Percentiles rank a stretch among this genome's conserved stretches.
Conservation (phyloP, 345 rosid genomes). For the Boechera stricta region DNA sequence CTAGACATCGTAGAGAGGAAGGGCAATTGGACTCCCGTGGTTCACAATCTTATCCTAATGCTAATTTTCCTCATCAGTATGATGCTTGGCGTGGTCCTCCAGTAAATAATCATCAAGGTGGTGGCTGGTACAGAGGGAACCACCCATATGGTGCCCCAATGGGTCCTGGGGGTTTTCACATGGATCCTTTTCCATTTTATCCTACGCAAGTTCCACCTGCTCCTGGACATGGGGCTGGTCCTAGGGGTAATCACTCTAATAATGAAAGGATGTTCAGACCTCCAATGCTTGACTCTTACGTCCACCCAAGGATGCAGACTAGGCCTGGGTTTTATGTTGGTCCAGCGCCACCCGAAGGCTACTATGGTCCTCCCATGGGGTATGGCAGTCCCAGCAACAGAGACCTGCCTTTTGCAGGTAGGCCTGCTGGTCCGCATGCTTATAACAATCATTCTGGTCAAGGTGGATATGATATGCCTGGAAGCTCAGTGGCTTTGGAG, state of each 20-base stretch:
- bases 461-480: constrained; percentile 62
- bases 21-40: constrained; percentile 73
- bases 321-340: constrained; percentile 90
- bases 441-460: constrained; percentile 61
- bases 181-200: constrained; percentile 88
- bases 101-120: constrained; percentile 80
- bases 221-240: constrained; percentile 69
- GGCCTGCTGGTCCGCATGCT: constrained; percentile 67
- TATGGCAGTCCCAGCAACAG: constrained; percentile 71
- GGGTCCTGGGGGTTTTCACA: constrained; percentile 80
- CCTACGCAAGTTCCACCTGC: constrained; percentile 67
- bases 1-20: constrained; percentile 59
- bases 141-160: constrained; percentile 79
- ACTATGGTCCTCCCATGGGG: constrained; percentile 85
- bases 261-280: constrained; percentile 83
- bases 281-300: constrained; percentile 75
- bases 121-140: constrained; percentile 92
- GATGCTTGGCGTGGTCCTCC: constrained; percentile 87
- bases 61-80: constrained; percentile 67
- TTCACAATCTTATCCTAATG: constrained; percentile 64
- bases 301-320: constrained; percentile 79
- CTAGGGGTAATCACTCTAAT: constrained; percentile 72
- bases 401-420: constrained; percentile 74
- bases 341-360: constrained; percentile 77
- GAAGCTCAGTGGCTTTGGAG: constrained; percentile 54